Percentiles rank a stretch among this genome's conserved stretches.
These are phyloP conservation scores for Starmera stellimalicola DNA, from an alignment of 1,139 yeast genomes.

Conservation along the genomic window DNA sequence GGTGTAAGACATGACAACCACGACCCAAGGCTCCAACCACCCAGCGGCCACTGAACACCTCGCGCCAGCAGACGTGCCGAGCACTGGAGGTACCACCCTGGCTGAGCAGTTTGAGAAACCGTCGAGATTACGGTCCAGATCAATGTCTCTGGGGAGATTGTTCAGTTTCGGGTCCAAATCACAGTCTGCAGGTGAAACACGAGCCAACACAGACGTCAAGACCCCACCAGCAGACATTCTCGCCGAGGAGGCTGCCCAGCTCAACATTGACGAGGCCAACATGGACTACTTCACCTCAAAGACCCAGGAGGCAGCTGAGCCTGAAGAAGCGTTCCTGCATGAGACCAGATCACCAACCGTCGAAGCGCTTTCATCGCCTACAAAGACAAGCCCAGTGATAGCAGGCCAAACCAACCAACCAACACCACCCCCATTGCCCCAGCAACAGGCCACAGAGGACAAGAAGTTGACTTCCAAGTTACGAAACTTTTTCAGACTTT, in stretches of 20 bases:
- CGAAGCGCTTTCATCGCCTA: not conserved
- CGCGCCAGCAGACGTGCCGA: not conserved
- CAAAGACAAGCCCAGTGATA: not conserved
- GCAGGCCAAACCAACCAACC: not conserved
- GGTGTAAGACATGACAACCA: too few relatives aligned
- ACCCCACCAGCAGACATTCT: constrained; percentile 4
- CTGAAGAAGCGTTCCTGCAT: constrained; percentile 1
- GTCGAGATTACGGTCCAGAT: constrained; percentile 17
- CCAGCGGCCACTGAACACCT: not conserved
- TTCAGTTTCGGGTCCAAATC: constrained; percentile 16
- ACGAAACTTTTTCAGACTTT: constrained; percentile 14
- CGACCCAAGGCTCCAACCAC: not conserved
- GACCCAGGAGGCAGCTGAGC: too few relatives aligned
- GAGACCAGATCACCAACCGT: not conserved
- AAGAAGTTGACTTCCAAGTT: constrained; percentile 14
- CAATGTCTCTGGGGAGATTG: constrained; percentile 19
- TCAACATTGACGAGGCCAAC: not conserved
- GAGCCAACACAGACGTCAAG: not conserved
- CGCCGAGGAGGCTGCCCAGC: not conserved
- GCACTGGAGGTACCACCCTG: too few relatives aligned
- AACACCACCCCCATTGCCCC: not conserved
- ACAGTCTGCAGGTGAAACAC: not conserved
- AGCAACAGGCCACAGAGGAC: constrained; percentile 4
- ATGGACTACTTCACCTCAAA: too few relatives aligned
- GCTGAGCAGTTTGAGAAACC: too few relatives aligned